Evolutionary conservation across 1,284 basidiomycete species (phyloP).

Genomic region (Moesziomyces sp.): DNA sequence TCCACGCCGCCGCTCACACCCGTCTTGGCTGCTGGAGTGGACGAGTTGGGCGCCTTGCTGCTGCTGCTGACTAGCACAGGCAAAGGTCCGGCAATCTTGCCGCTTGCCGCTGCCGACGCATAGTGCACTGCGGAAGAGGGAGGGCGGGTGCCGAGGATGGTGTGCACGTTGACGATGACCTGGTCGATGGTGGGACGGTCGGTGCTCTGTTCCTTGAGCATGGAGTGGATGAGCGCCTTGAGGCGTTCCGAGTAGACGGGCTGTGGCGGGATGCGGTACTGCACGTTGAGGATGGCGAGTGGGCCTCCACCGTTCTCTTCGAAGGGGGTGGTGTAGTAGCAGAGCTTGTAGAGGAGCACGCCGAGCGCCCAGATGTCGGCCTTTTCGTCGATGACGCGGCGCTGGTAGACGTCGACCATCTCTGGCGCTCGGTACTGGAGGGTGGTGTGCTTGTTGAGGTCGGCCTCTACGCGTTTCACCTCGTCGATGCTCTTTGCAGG

Average conservation of each 20-base stretch:
- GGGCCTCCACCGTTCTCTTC: slow-evolving; percentile 80
- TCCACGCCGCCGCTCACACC: slow-evolving; percentile 13
- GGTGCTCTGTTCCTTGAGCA: slow-evolving; percentile 60
- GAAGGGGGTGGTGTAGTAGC: slow-evolving; percentile 99
- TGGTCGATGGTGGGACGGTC: slow-evolving; percentile 58
- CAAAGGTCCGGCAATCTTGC: slow-evolving; percentile 41
- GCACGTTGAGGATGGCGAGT: slow-evolving; percentile 93
- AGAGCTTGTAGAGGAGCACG: slow-evolving; percentile 82
- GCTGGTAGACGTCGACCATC: slow-evolving; percentile 91
- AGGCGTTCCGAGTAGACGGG: slow-evolving; percentile 89
- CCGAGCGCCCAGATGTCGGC: slow-evolving; percentile 84
- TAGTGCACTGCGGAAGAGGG: slow-evolving; percentile 50
- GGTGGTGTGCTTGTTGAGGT: slow-evolving; percentile 93
- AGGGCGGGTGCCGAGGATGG: slow-evolving; percentile 52
- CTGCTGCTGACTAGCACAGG: slow-evolving; percentile 30
- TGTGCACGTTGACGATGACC: slow-evolving; percentile 53
- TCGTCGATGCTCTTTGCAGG: slow-evolving; percentile 60
- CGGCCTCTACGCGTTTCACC: slow-evolving; percentile 85
- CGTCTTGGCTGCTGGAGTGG: slow-evolving; percentile 6
- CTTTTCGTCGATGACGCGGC: slow-evolving; percentile 87
- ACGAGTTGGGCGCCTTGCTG: background rate
- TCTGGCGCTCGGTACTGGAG: slow-evolving; percentile 95
- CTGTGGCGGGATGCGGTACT: slow-evolving; percentile 77
- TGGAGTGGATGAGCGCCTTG: slow-evolving; percentile 79
- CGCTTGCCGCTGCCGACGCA: slow-evolving; percentile 34